Evolutionary conservation across 2,329 filamentous ascomycete genomes (phyloP), one percentile per base, ranked within the genome.

Genomic region (Camillea tinctor): DNA sequence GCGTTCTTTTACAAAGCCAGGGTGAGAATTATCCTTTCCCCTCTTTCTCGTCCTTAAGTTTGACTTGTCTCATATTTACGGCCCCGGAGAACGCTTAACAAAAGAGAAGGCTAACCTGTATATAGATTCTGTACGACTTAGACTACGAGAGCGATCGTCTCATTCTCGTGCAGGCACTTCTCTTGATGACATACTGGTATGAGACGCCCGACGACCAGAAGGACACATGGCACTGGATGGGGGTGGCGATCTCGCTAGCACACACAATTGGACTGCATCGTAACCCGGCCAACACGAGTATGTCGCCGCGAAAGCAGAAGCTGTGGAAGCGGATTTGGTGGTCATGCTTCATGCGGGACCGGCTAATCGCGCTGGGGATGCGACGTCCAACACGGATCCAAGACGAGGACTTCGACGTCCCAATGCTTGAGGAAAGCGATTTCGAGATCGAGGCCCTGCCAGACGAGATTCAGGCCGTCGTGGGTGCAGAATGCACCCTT

Each of bases 171-270:
- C 94, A 97, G 76, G 89, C 91, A 4, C 81, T 97, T 21, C 81
- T 97, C 22, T 83, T 97, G 61, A 93, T 97, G 90, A 97, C 93
- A 3, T 97, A 96, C 74, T 98, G 94, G 90, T 97, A 97, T 74
- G 93, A 97, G 76, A 96, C 92, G 13, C 93, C 93, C 0, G 93
- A 97, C 76, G 94, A 97, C 73, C 92, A 97, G 73, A 97, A 97
- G 75, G 94, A 97, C 74, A 97, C 93, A 52, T 97, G 94, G 91
- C 93, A 97, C 73, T 97, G 93, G 94, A 96, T 97, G 91, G 94
- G 94, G 19, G 92, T 97, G 44, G 94, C 93, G 50, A 91, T 96
- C 61, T 97, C 93, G 13, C 81, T 97, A 52, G 93, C 93, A 56
- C 92, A 97, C 74, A 97, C 93, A 13, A 97, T 97, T 65, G 93